phyloP scores from a whole-genome alignment of 140 eudicot species.

The Oenanthe javanica region DNA sequence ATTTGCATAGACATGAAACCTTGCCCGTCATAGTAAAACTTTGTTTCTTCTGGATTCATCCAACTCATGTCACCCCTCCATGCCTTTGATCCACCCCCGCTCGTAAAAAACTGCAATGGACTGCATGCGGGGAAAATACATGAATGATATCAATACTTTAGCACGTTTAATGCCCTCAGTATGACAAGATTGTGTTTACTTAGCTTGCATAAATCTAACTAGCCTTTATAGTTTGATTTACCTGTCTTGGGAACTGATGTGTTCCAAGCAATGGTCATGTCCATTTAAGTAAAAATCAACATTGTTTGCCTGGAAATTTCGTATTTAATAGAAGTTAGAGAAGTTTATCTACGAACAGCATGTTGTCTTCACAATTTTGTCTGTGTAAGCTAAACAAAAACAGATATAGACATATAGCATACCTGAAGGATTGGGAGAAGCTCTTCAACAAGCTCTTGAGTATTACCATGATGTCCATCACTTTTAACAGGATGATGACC shows the following conservation, averaged over 20 bases:
- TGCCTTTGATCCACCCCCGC: constrained; percentile 92
- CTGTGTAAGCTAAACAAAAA: not conserved
- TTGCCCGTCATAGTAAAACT: constrained; percentile 68
- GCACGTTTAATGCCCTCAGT: not conserved
- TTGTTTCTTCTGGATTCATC: constrained; percentile 34
- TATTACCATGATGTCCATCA: constrained; percentile 64
- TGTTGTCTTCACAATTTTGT: not conserved
- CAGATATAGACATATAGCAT: not conserved
- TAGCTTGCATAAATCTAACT: not conserved
- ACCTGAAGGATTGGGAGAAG: constrained; percentile 64
- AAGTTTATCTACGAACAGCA: not conserved
- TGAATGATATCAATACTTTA: not conserved
- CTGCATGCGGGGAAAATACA: constrained; percentile 24
- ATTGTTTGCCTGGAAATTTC: constrained; percentile 19
- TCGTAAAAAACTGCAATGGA: constrained; percentile 60
- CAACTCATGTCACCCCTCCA: constrained; percentile 50
- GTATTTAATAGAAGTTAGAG: not conserved
- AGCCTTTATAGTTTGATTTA: constrained; percentile 8
- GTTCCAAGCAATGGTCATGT: constrained; percentile 83
- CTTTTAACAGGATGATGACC: constrained; percentile 72
- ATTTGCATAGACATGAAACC: constrained; percentile 63
- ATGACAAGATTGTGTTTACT: not conserved
- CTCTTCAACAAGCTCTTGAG: constrained; percentile 49
- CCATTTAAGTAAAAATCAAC: constrained; percentile 85
- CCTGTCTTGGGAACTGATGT: constrained; percentile 51